Conservation (phyloP, 75 land plant species). For the Adiantum capillusveneris region DNA sequence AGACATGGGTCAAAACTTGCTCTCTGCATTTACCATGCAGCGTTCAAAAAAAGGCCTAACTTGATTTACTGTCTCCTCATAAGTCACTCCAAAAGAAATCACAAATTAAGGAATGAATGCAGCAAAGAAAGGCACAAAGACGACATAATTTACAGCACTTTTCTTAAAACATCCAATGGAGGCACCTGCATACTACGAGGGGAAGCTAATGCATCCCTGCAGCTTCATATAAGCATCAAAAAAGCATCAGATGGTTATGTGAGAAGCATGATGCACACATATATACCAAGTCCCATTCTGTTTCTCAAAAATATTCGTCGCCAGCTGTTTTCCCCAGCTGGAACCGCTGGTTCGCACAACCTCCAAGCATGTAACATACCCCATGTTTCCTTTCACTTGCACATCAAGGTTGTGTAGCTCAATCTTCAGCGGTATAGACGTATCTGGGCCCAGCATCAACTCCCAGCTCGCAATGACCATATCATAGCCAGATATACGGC, state of each 20-base stretch:
- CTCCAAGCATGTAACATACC: slow-evolving; percentile 73
- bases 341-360: slow-evolving; percentile 62
- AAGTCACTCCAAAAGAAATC: no score
- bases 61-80: no score
- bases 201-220: no score
- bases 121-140: no score
- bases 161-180: no score
- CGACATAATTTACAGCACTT: no score
- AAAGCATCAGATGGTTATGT: slow-evolving; percentile 19
- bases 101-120: no score
- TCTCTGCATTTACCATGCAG: no score
- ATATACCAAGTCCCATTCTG: slow-evolving; percentile 68
- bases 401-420: slow-evolving; percentile 60
- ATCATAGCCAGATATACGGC: slow-evolving; percentile 69
- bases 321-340: slow-evolving; percentile 81
- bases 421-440: slow-evolving; percentile 61
- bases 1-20: no score
- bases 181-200: no score
- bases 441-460: slow-evolving; percentile 44
- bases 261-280: slow-evolving; percentile 83
- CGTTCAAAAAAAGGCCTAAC: no score
- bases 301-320: slow-evolving; percentile 87
- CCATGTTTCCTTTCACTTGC: slow-evolving; percentile 59
- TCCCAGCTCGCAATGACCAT: slow-evolving; percentile 78
- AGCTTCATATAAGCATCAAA: no score